A percentile compares a stretch with the other conserved stretches of the same genome.
phyloP scores from a whole-genome alignment of 2,329 filamentous ascomycete genomes.

The Leptosphaerulina australis region DNA sequence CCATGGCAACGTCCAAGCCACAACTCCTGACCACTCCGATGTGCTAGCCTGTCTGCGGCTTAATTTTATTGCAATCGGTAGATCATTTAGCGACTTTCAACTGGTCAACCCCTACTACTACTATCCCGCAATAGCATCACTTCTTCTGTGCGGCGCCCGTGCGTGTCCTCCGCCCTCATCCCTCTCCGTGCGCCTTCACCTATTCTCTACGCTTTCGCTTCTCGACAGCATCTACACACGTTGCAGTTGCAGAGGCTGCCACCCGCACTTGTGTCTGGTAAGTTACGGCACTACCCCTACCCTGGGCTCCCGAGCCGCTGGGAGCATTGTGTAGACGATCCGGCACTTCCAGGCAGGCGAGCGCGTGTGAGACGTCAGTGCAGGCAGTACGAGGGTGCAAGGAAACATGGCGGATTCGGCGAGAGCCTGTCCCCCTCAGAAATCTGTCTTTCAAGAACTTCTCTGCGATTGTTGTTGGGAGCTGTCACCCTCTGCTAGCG shows the following conservation, averaged over 20 bases:
- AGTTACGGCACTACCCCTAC: conserved; percentile 11
- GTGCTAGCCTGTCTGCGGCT: conserved; percentile 12
- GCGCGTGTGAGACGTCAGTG: neutral
- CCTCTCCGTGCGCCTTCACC: conserved; percentile 11
- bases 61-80: conserved; percentile 28
- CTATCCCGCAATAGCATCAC: conserved; percentile 20
- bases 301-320: neutral
- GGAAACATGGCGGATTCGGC: neutral
- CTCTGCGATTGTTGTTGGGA: conserved; percentile 2
- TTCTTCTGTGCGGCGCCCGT: conserved; percentile 26
- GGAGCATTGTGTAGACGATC: conserved; percentile 3
- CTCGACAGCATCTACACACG: too few species aligned
- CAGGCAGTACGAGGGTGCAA: neutral
- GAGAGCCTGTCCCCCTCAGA: neutral
- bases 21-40: conserved; percentile 1
- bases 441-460: neutral
- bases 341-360: conserved; percentile 3
- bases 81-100: conserved; percentile 22
- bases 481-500: conserved; percentile 9
- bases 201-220: conserved; percentile 1
- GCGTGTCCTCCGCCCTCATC: conserved; percentile 9
- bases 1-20: neutral
- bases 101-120: conserved; percentile 15
- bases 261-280: conserved; percentile 18
- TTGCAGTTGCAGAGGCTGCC: conserved; percentile 9